Evolutionary conservation across 441 rosid species (phyloP), one percentile per base, ranked within the genome.

Genomic region (Erodium chrysanthum): DNA sequence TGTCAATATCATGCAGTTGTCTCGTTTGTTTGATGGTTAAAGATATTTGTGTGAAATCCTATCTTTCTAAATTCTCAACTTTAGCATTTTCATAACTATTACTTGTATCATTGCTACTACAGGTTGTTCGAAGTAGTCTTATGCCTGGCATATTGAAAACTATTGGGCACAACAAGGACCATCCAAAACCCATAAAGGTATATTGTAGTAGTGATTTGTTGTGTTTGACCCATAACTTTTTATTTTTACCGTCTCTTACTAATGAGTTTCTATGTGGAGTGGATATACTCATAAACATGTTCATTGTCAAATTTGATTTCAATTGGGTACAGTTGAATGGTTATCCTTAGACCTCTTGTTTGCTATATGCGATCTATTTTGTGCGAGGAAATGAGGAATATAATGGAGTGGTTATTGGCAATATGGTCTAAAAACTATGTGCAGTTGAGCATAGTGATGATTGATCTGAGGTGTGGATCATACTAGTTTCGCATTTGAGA

Each of bases 151-250:
- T 92, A 68, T 73, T 94, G 83, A 94, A 94, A 79, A 82, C 92
- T 48, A 76, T 86, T 75, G 94, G 87, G 66, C 89, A 88, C 77
- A 94, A 90, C 84, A 91, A 91, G 76, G 92, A 90, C 78, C 91
- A 91, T 73, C 92, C 97, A 62, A 94, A 94, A 80, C 97, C 99
- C 56, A 88, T 91, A 40, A 90, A 91, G 96, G 99, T 91, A 79
- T 23, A 25, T 21, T 65, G 7, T 33, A 20, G 61, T 20, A 56
- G 27, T 56, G 14, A 54, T 17, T 18, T 56, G 21, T 2, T 29
- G 52, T 59, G 65, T 37, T 20, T 66, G 11, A 12, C 12, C 6
- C 58, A 7, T 9, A 11, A 8, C 17, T 17, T 54, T 59, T 20
- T 14, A 5, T 12, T 20, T 3, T 11, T 4, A 21, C 33, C 11